These are phyloP conservation scores for Graphiopsis chlorocephala DNA, from an alignment of 2,329 filamentous ascomycete species.

Conservation along the genomic window DNA sequence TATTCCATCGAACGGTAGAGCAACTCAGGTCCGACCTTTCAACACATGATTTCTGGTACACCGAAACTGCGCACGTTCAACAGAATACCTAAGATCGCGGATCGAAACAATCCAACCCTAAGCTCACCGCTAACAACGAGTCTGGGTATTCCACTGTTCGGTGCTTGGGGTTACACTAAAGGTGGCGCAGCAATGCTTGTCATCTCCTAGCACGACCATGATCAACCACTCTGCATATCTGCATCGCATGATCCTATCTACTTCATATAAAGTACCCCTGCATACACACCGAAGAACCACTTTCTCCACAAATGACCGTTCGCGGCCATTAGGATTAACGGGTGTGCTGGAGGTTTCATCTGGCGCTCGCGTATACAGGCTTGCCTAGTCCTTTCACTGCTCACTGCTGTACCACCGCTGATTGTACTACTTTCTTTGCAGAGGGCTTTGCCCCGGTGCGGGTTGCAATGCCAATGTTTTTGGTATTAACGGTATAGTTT, in stretches of 20 bases:
- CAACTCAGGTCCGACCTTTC: not conserved
- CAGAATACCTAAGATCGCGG: not conserved
- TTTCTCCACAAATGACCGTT: slow-evolving; percentile 4
- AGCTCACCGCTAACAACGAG: not conserved
- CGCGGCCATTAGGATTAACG: not conserved
- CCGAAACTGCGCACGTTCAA: not conserved
- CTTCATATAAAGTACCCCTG: not conserved
- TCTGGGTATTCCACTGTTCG: not conserved
- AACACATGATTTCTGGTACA: not conserved
- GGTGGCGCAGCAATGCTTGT: slow-evolving; percentile 6
- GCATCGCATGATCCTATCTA: not conserved
- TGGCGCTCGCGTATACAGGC: not conserved
- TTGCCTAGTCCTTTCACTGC: not conserved
- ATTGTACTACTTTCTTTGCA: not conserved
- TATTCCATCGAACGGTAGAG: not conserved
- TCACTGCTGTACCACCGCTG: not conserved
- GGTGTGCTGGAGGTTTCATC: slow-evolving; percentile 1
- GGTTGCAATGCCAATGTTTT: not conserved
- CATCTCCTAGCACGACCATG: not conserved
- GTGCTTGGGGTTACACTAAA: not conserved
- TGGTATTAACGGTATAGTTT: not conserved
- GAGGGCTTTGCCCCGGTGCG: not conserved
- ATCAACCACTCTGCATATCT: not conserved
- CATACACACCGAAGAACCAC: not conserved
- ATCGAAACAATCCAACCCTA: not conserved